These are phyloP conservation scores for Pseudevernia furfuracea DNA, from an alignment of 495 filamentous ascomycete species.

Conservation along the genomic window DNA sequence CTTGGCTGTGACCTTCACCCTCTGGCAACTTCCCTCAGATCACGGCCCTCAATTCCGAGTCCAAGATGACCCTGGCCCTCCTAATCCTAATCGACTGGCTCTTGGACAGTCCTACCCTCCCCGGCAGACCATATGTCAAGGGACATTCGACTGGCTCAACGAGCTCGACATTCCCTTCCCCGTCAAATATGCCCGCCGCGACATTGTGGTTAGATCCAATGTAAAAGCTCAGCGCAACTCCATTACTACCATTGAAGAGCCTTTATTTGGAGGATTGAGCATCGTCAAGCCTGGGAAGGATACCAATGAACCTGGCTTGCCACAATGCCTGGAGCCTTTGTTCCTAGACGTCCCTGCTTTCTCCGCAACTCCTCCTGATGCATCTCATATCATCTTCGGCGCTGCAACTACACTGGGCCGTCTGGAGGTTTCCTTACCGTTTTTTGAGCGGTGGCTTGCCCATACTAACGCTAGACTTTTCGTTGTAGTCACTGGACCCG, in stretches of 20 bases:
- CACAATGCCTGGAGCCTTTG: constrained; percentile 25
- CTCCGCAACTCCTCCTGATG: constrained; percentile 34
- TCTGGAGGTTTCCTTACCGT: constrained; percentile 47
- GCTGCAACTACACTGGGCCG: constrained; percentile 51
- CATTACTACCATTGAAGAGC: constrained; percentile 29
- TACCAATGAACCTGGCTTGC: background rate
- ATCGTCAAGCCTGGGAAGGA: constrained; percentile 23
- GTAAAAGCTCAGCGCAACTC: constrained; percentile 19
- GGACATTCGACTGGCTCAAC: constrained; percentile 14
- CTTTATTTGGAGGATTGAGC: constrained; percentile 27
- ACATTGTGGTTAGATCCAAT: constrained; percentile 29
- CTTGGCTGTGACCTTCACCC: background rate
- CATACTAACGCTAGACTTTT: constrained; percentile 49
- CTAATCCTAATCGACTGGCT: background rate
- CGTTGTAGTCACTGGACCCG: constrained; percentile 44
- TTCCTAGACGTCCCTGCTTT: constrained; percentile 31
- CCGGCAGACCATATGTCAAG: constrained; percentile 1
- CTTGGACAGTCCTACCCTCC: constrained; percentile 5
- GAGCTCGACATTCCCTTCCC: constrained; percentile 15
- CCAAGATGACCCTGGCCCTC: background rate
- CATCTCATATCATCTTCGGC: constrained; percentile 51
- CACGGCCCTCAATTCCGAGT: background rate
- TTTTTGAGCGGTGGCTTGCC: constrained; percentile 55
- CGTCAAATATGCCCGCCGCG: constrained; percentile 37
- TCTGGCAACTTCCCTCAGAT: background rate